Evolutionary conservation across 192 early-diverging fungal genomes (phyloP).

Genomic region (Linnemannia hyalina): DNA sequence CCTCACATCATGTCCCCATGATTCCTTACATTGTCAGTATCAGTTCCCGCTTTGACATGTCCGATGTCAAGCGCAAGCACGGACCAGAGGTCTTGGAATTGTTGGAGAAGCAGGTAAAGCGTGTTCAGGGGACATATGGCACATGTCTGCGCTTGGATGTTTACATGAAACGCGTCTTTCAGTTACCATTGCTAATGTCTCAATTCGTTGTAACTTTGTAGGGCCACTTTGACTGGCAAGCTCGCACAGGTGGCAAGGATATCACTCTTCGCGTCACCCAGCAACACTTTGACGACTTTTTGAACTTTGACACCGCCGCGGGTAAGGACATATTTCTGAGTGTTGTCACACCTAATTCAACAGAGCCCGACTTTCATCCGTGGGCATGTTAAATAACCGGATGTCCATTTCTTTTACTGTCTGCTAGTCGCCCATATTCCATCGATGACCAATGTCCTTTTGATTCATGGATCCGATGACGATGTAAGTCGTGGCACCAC

Average conservation of each 20-base stretch:
- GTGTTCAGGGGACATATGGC: not conserved
- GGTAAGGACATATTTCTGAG: constrained; percentile 16
- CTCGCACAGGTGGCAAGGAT: constrained; percentile 42
- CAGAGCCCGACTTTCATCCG: not conserved
- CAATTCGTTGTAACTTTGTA: not conserved
- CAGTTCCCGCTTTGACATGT: constrained; percentile 49
- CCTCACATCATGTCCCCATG: constrained; percentile 37
- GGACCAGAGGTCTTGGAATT: constrained; percentile 42
- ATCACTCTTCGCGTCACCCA: constrained; percentile 39
- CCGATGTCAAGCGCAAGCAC: constrained; percentile 44
- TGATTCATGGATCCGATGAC: constrained; percentile 66
- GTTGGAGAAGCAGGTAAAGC: constrained; percentile 35
- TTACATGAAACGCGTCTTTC: not conserved
- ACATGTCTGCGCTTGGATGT: not conserved
- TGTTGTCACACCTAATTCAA: not conserved
- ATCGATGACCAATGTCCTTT: constrained; percentile 61
- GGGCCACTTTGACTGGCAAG: constrained; percentile 55
- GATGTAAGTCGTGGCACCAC: constrained; percentile 41
- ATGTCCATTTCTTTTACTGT: not conserved
- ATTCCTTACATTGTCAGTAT: constrained; percentile 48
- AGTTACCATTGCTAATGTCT: not conserved
- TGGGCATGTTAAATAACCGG: not conserved
- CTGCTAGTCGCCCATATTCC: constrained; percentile 62
- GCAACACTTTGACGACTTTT: constrained; percentile 45
- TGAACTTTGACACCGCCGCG: constrained; percentile 41